Conservation (phyloP, 2,329 filamentous ascomycete genomes). For the Paradendryphiella salina region DNA sequence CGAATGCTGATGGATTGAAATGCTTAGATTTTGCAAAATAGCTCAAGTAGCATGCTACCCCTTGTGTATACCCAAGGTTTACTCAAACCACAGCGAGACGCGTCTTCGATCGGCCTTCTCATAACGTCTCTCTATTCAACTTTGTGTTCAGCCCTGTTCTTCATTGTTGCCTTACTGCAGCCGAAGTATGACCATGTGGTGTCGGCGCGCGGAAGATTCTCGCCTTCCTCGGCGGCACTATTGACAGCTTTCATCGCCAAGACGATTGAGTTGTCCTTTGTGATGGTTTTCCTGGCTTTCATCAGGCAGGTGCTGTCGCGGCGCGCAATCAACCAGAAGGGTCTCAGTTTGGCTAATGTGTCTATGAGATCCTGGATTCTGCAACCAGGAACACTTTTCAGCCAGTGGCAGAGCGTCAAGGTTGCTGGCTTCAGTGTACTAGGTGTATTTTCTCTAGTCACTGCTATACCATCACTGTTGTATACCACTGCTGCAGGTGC, state of each 20-base stretch:
- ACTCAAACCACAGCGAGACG: slow-evolving; percentile 6
- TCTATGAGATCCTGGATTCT: slow-evolving; percentile 14
- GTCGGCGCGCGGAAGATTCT: slow-evolving; percentile 53
- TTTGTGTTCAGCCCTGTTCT: slow-evolving; percentile 61
- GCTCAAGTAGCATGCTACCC: slow-evolving; percentile 8
- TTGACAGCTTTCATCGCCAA: slow-evolving; percentile 69
- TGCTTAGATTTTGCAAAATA: slow-evolving; percentile 5
- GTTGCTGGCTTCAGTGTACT: slow-evolving; percentile 64
- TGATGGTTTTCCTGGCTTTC: slow-evolving; percentile 71
- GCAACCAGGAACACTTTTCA: slow-evolving; percentile 68
- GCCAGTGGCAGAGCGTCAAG: slow-evolving; percentile 64
- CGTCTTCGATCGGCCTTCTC: slow-evolving; percentile 24
- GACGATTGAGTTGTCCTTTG: slow-evolving; percentile 72
- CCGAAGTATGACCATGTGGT: slow-evolving; percentile 63
- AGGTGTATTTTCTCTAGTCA: slow-evolving; percentile 60
- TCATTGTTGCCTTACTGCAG: slow-evolving; percentile 61
- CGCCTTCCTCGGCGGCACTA: slow-evolving; percentile 64
- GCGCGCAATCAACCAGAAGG: slow-evolving; percentile 8
- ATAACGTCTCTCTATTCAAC: slow-evolving; percentile 62
- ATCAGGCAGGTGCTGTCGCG: slow-evolving; percentile 66
- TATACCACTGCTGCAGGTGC: slow-evolving; percentile 15
- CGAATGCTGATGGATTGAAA: neutral
- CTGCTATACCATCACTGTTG: slow-evolving; percentile 4
- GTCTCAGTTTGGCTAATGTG: slow-evolving; percentile 7
- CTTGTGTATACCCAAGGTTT: slow-evolving; percentile 7